A percentile compares a stretch with the other conserved stretches of the same genome.
These are phyloP conservation scores for Nemania abortiva DNA, from an alignment of 2,329 filamentous ascomycete genomes.

Conservation along the genomic window DNA sequence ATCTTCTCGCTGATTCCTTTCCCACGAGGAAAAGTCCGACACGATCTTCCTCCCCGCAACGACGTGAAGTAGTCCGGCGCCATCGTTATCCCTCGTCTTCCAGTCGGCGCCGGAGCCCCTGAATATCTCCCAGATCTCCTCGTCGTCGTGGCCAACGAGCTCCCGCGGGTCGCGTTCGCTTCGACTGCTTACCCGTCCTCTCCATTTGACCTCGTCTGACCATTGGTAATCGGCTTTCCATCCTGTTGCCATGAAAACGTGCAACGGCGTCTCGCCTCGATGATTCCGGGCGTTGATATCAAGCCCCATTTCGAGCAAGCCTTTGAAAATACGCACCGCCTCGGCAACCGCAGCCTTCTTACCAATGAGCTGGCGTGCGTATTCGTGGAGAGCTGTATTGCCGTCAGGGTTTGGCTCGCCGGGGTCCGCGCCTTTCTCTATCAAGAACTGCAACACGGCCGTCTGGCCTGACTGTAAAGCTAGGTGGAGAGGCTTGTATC, in stretches of 20 bases:
- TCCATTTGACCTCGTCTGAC: background rate
- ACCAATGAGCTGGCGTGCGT: background rate
- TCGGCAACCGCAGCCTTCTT: background rate
- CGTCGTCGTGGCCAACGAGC: background rate
- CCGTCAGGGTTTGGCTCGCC: background rate
- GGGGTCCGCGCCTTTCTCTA: conserved; percentile 9
- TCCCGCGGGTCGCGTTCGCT: background rate
- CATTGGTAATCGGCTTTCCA: background rate
- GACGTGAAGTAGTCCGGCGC: background rate
- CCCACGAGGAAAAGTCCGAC: background rate
- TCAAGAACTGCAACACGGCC: background rate
- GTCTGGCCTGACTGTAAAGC: conserved; percentile 7
- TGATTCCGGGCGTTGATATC: conserved; percentile 8
- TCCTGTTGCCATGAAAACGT: conserved; percentile 5
- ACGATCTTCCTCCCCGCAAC: conserved; percentile 1
- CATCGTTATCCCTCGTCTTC: conserved; percentile 5
- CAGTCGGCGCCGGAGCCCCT: background rate
- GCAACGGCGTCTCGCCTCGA: conserved; percentile 7
- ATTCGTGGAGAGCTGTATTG: conserved; percentile 15
- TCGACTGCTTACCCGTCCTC: background rate
- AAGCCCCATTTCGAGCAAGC: background rate
- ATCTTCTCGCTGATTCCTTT: background rate
- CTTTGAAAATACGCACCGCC: conserved; percentile 1
- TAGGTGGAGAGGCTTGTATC: conserved; percentile 8
- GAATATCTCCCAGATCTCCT: conserved; percentile 3